A percentile compares a stretch with the other conserved stretches of the same genome.
These are phyloP conservation scores for Kodamaea alishanica DNA, from an alignment of 1,139 yeast species.

Conservation along the genomic window DNA sequence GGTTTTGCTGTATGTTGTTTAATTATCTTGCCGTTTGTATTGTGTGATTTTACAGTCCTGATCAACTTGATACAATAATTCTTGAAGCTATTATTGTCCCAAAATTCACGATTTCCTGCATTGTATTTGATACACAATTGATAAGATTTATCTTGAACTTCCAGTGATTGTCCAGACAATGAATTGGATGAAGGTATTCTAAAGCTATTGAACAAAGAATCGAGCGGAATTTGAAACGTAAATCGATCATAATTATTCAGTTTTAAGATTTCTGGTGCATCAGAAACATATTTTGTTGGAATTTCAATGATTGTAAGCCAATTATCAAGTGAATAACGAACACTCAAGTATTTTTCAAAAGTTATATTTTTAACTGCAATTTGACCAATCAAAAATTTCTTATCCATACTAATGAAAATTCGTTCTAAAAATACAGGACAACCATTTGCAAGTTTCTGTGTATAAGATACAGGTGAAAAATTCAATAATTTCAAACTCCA, in stretches of 20 bases:
- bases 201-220: conserved; percentile 22
- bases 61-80: conserved; percentile 58
- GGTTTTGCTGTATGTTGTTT: conserved; percentile 27
- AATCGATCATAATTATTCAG: conserved; percentile 55
- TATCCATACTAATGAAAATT: conserved; percentile 56
- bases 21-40: conserved; percentile 8
- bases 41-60: conserved; percentile 13
- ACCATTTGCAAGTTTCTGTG: conserved; percentile 34
- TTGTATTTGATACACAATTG: conserved; percentile 60
- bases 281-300: conserved; percentile 60
- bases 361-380: conserved; percentile 70
- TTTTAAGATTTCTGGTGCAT: conserved; percentile 51
- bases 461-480: conserved; percentile 40
- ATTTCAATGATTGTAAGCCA: conserved; percentile 75
- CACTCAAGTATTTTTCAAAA: conserved; percentile 57
- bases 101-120: conserved; percentile 50
- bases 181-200: background rate
- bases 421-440: conserved; percentile 60
- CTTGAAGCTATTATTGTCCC: conserved; percentile 69
- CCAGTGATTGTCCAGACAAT: background rate
- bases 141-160: conserved; percentile 22
- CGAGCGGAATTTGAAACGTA: conserved; percentile 51
- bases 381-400: conserved; percentile 60
- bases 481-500: conserved; percentile 55
- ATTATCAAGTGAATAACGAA: conserved; percentile 64